Evolutionary conservation across 306 rosid species (phyloP).

Genomic region (Argentina anserina): DNA sequence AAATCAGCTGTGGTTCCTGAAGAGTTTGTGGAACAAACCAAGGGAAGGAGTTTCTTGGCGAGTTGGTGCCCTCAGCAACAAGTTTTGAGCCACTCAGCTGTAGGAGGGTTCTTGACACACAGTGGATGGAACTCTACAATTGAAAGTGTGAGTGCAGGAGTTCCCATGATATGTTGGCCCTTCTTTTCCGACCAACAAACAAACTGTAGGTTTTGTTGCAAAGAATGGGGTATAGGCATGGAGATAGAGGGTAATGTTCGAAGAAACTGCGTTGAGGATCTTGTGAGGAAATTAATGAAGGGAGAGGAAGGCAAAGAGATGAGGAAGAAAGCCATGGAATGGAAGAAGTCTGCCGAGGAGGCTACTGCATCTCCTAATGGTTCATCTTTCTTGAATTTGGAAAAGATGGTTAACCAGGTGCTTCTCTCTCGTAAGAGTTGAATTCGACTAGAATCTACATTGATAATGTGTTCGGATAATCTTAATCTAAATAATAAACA

Average conservation of each 20-base stretch:
- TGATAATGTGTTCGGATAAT: neutral
- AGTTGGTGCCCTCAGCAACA: constrained; percentile 70
- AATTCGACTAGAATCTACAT: neutral
- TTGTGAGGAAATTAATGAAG: constrained; percentile 56
- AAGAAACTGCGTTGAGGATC: constrained; percentile 35
- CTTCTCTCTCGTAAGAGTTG: constrained; percentile 13
- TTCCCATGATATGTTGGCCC: constrained; percentile 77
- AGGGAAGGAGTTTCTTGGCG: constrained; percentile 32
- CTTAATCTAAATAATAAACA: neutral
- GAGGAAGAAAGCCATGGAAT: constrained; percentile 38
- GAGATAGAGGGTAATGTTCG: constrained; percentile 51
- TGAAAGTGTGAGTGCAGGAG: constrained; percentile 56
- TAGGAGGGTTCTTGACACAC: constrained; percentile 73
- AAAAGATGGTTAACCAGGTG: constrained; percentile 23
- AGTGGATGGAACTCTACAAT: constrained; percentile 75
- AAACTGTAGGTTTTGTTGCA: constrained; percentile 46
- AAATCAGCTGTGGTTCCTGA: constrained; percentile 29
- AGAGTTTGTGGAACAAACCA: constrained; percentile 36
- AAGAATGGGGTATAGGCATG: constrained; percentile 64
- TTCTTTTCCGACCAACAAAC: constrained; percentile 73
- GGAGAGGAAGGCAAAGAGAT: constrained; percentile 47
- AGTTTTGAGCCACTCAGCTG: constrained; percentile 45
- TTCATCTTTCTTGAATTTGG: constrained; percentile 37
- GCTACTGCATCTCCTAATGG: constrained; percentile 28
- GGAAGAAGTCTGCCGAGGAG: constrained; percentile 41